Conservation (phyloP, 352 stramenopile species). For the Pythium aristosporum region DNA sequence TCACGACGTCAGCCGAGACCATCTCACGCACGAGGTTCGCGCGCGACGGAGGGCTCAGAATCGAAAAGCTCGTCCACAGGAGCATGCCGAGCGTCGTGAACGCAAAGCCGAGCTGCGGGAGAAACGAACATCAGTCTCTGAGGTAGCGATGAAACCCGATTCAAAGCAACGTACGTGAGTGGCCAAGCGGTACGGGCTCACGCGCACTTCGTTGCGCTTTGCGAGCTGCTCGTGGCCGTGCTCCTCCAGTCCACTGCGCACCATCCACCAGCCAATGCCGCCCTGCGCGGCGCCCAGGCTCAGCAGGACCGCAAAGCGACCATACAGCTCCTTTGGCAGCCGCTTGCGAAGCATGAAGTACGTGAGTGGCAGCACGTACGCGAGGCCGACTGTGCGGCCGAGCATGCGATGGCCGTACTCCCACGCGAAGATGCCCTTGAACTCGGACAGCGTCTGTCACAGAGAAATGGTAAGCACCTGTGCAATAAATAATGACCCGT, state of each 20-base stretch:
- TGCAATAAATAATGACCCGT: neutral
- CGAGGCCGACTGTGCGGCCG: slow-evolving; percentile 92
- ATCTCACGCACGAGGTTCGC: slow-evolving; percentile 66
- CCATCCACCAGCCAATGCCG: slow-evolving; percentile 99
- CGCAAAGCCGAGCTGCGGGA: slow-evolving; percentile 88
- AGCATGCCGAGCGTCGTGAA: slow-evolving; percentile 96
- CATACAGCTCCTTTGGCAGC: slow-evolving; percentile 71
- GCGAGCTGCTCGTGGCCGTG: slow-evolving; percentile 77
- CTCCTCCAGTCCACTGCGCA: slow-evolving; percentile 96
- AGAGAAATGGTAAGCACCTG: neutral
- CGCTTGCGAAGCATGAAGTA: slow-evolving; percentile 92
- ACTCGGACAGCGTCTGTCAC: slow-evolving; percentile 94
- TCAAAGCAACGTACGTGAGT: slow-evolving; percentile 72
- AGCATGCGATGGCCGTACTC: slow-evolving; percentile 98
- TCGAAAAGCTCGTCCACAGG: slow-evolving; percentile 93
- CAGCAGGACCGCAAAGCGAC: slow-evolving; percentile 61
- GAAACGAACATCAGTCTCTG: neutral
- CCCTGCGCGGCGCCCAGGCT: slow-evolving; percentile 68
- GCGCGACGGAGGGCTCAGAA: slow-evolving; percentile 77
- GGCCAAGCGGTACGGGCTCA: slow-evolving; percentile 96
- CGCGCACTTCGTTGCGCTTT: slow-evolving; percentile 94
- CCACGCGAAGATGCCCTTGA: slow-evolving; percentile 98
- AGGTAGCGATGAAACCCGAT: too few species aligned
- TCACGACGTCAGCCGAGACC: slow-evolving; percentile 75
- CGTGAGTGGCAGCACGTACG: slow-evolving; percentile 90